Evolutionary conservation across 306 rosid species (phyloP), one percentile per base, ranked within the genome.

Genomic region (Cajanus cajan): DNA sequence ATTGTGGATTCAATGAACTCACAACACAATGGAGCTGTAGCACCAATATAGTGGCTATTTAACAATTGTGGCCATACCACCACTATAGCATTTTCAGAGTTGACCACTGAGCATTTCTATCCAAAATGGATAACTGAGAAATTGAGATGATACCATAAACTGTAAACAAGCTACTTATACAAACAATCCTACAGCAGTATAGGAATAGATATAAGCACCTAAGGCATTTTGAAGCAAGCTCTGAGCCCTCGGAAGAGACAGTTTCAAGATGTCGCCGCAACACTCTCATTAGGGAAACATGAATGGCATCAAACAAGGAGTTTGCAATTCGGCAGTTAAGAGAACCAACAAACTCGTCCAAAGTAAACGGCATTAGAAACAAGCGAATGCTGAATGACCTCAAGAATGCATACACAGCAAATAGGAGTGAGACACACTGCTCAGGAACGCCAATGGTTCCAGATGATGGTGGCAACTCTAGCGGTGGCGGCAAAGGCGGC

Each of bases 331-430:
- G 50, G 77, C 87, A 91, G 64, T 96, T 96, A 63, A 96, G 90
- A 3, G 88, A 85, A 5, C 99, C 99, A 68, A 96, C 94, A 72
- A 96, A 93, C 33, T 96, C 99, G 65, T 96, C 99, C 89, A 96
- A 73, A 33, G 93, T 81, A 75, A 93, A 96, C 0, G 99, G 99
- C 62, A 77, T 73, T 66, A 96, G 79, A 72, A 89, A 96, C 82
- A 96, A 33, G 57, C 84, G 71, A 50, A 81, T 87, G 51, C 98
- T 93, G 77, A 93, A 91, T 0, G 98, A 91, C 54, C 98, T 87
- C 54, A 93, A 77, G 76, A 93, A 93, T 76, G 97, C 92, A 72
- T 96, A 96, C 6, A 96, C 96, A 2, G 99, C 77, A 36, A 96
- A 79, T 13, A 96, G 91, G 76, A 85, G 88, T 4, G 94, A 88